A percentile compares a stretch with the other conserved stretches of the same genome.
Conservation (phyloP, 1,139 yeast species). For the Geotrichum macrosporum region DNA sequence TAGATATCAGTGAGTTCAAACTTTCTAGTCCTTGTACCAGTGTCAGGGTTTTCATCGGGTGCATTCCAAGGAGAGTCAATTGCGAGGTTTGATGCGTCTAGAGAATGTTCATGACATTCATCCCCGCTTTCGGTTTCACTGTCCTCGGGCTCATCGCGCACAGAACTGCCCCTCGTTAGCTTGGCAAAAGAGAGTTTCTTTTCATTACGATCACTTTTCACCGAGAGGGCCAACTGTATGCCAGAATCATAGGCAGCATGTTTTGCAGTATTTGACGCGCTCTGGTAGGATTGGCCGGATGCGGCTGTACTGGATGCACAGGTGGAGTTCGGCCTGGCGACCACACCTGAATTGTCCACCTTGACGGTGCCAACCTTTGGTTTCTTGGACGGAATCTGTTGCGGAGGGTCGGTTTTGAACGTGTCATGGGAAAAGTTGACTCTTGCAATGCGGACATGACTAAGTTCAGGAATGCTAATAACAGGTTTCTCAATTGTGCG, state of each 20-base stretch:
- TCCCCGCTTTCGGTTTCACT: constrained; percentile 26
- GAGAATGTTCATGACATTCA: constrained; percentile 4
- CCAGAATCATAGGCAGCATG: constrained; percentile 32
- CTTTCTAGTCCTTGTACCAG: constrained; percentile 22
- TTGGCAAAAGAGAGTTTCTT: not conserved
- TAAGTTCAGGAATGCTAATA: constrained; percentile 22
- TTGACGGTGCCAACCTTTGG: constrained; percentile 78
- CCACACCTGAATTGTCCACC: constrained; percentile 41
- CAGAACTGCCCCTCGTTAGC: not conserved
- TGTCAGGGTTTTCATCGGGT: too few relatives aligned
- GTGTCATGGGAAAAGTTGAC: constrained; percentile 74
- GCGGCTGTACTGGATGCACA: constrained; percentile 28
- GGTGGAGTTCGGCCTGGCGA: constrained; percentile 29
- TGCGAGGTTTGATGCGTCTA: constrained; percentile 20
- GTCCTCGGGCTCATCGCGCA: constrained; percentile 23
- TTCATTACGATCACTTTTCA: not conserved
- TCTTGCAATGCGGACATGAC: constrained; percentile 22
- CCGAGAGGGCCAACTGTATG: not conserved
- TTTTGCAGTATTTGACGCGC: constrained; percentile 33
- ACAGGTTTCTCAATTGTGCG: constrained; percentile 38
- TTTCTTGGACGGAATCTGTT: constrained; percentile 84
- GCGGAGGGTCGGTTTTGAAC: constrained; percentile 79
- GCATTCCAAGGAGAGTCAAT: constrained; percentile 31
- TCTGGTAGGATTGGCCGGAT: too few relatives aligned
- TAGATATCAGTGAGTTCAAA: constrained; percentile 63